phyloP scores from a whole-genome alignment of 179 eudicot species.

The Pouteria campechiana region DNA sequence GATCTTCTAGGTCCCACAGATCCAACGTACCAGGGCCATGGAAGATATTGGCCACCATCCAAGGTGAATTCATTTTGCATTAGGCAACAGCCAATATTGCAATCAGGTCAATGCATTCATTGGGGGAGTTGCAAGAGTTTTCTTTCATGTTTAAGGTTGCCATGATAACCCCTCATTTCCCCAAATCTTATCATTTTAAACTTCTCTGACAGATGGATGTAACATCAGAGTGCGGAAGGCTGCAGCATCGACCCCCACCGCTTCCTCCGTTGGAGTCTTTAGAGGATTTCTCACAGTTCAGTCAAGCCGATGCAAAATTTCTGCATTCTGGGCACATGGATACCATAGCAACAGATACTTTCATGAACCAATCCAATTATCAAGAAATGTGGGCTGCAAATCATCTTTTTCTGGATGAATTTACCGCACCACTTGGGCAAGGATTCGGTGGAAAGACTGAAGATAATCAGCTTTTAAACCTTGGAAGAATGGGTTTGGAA shows the following conservation, averaged over 20 bases:
- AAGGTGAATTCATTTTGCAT: slow-evolving; percentile 10
- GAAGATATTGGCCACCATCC: slow-evolving; percentile 23
- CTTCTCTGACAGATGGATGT: slow-evolving; percentile 51
- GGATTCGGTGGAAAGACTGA: too few species aligned
- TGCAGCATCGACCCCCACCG: slow-evolving; percentile 55
- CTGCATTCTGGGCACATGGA: slow-evolving; percentile 18
- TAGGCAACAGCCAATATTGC: neutral
- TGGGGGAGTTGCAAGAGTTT: too few species aligned
- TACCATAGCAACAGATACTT: slow-evolving; percentile 12
- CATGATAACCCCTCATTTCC: too few species aligned
- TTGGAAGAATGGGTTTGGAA: slow-evolving; percentile 1
- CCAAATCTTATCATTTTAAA: neutral
- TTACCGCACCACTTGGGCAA: slow-evolving; percentile 18
- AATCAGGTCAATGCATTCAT: too few species aligned
- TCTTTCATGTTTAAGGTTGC: too few species aligned
- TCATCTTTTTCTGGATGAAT: slow-evolving; percentile 17
- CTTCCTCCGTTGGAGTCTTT: slow-evolving; percentile 85
- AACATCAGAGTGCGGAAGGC: slow-evolving; percentile 78
- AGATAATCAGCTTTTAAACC: slow-evolving; percentile 3
- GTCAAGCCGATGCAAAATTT: slow-evolving; percentile 11
- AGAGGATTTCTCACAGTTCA: slow-evolving; percentile 33
- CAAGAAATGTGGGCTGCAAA: slow-evolving; percentile 24
- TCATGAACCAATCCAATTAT: slow-evolving; percentile 30
- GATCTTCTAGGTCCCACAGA: slow-evolving; percentile 29
- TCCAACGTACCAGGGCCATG: slow-evolving; percentile 14